Conservation (phyloP, 78 protist genomes). For the Protostelium mycophagum region DNA sequence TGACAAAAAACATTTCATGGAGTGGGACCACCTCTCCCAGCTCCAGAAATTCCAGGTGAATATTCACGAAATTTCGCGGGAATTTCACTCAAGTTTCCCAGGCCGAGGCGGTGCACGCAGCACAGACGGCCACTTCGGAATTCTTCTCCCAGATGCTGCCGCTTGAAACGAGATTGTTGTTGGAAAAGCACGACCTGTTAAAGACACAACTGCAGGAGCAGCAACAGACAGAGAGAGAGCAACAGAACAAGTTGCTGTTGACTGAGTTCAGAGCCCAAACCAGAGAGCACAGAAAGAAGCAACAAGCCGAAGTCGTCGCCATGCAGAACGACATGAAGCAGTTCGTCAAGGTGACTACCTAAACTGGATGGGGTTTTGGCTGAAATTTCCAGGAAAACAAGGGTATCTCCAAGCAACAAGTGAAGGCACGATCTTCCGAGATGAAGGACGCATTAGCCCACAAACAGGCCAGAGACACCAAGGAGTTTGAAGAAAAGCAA, state of each 20-base stretch:
- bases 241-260: neutral
- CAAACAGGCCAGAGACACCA: neutral
- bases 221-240: neutral
- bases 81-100: neutral
- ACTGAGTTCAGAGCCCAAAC: neutral
- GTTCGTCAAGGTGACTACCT: neutral
- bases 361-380: neutral
- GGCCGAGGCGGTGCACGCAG: neutral
- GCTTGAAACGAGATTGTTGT: neutral
- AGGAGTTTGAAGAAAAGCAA: neutral
- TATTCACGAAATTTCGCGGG: too few species aligned
- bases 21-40: neutral
- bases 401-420: neutral
- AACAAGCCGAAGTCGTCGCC: neutral
- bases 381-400: neutral
- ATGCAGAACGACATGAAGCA: neutral
- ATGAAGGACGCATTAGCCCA: neutral
- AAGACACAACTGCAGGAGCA: neutral
- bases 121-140: neutral
- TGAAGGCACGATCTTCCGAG: neutral
- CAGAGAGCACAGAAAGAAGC: neutral
- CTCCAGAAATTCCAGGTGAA: neutral
- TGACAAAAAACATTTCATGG: neutral
- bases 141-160: neutral
- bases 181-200: neutral